phyloP scores from a whole-genome alignment of 2,329 filamentous ascomycete genomes.

The Blastomyces gilchristii region DNA sequence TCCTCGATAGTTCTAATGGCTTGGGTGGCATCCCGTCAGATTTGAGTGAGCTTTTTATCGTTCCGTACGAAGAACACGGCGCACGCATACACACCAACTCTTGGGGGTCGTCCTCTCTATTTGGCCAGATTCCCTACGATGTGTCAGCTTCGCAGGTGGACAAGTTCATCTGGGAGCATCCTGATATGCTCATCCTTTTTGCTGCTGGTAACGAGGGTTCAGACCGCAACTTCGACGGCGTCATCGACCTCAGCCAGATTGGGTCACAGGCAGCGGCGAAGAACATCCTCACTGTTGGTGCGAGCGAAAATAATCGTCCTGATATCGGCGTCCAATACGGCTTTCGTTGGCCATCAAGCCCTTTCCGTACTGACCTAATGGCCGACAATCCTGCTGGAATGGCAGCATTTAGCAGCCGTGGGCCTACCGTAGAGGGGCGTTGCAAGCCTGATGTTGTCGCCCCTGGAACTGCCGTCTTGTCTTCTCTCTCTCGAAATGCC shows the following conservation, averaged over 20 bases:
- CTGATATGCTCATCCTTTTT: constrained; percentile 18
- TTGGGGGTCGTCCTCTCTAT: constrained; percentile 13
- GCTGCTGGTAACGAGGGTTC: constrained; percentile 19
- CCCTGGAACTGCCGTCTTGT: constrained; percentile 18
- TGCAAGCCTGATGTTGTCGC: constrained; percentile 21
- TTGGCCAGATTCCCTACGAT: constrained; percentile 15
- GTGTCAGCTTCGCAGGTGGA: constrained; percentile 15
- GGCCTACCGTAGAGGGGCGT: constrained; percentile 15
- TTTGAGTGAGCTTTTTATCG: constrained; percentile 15
- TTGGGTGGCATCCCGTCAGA: constrained; percentile 17
- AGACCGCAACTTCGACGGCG: constrained; percentile 12
- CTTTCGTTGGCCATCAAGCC: constrained; percentile 7
- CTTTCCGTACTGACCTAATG: constrained; percentile 12
- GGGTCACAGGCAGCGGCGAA: constrained; percentile 18
- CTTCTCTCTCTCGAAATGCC: constrained; percentile 13
- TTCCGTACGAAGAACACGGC: constrained; percentile 14
- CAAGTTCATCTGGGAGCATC: constrained; percentile 17
- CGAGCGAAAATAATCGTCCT: constrained; percentile 18
- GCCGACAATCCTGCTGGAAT: constrained; percentile 17
- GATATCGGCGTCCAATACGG: constrained; percentile 13
- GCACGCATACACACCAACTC: constrained; percentile 19
- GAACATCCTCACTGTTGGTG: constrained; percentile 22
- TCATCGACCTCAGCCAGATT: constrained; percentile 15
- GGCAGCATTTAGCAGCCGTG: constrained; percentile 19
- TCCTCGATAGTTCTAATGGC: constrained; percentile 11